phyloP scores from a whole-genome alignment of 805 yeast species.

The Lachancea thermotolerans region DNA sequence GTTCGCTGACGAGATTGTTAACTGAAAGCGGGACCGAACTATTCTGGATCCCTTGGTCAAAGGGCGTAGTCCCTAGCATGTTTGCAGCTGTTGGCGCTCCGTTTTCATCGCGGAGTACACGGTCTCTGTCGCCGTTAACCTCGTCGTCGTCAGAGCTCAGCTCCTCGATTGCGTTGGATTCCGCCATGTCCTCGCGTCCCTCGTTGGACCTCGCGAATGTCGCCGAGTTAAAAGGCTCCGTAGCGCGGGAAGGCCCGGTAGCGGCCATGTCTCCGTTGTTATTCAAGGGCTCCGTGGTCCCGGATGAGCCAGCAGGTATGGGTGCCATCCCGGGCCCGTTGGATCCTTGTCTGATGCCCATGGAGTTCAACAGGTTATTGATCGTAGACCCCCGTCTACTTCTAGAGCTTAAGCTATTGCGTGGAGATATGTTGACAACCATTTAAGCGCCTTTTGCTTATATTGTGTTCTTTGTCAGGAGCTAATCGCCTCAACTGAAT shows the following conservation, averaged over 20 bases:
- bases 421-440: conserved; percentile 6
- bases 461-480: too few relatives aligned
- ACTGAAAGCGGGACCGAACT: background rate
- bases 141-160: conserved; percentile 8
- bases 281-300: background rate
- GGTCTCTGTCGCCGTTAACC: background rate
- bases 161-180: conserved; percentile 3
- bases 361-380: conserved; percentile 22
- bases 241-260: background rate
- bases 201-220: background rate
- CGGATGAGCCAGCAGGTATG: background rate
- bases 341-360: conserved; percentile 25
- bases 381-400: conserved; percentile 25
- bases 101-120: background rate
- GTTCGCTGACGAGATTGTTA: background rate
- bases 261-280: background rate
- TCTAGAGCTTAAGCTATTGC: conserved; percentile 3
- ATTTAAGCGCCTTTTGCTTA: background rate
- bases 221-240: background rate
- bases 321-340: background rate
- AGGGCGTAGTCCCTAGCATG: conserved; percentile 12
- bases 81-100: conserved; percentile 5
- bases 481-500: background rate
- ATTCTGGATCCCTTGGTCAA: conserved; percentile 6
- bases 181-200: background rate